A percentile compares a stretch with the other conserved stretches of the same genome.
phyloP scores from a whole-genome alignment of 148 eudicot genomes.

The Rhododendron henanense region DNA sequence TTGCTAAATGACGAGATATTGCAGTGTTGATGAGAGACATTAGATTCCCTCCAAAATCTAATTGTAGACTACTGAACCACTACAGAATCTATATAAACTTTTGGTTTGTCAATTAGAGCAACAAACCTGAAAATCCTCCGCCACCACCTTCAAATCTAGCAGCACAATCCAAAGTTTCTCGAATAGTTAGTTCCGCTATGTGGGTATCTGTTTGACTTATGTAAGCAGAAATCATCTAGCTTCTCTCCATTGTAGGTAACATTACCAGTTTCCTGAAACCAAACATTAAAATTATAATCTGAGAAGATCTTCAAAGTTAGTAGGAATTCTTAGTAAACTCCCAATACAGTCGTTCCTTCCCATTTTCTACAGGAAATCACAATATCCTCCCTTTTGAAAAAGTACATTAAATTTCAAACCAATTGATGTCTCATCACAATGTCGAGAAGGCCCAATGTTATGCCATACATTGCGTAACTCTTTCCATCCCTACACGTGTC shows the following conservation, averaged over 20 bases:
- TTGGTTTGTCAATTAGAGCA: background rate
- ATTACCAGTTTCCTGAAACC: conserved; percentile 55
- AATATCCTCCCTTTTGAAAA: background rate
- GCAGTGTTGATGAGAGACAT: background rate
- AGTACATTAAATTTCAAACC: background rate
- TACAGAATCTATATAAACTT: background rate
- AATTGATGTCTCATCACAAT: background rate
- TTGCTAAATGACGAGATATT: background rate
- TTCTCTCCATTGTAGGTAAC: conserved; percentile 76
- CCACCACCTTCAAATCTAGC: conserved; percentile 89
- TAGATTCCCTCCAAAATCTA: background rate
- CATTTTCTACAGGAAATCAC: background rate
- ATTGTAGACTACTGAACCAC: background rate
- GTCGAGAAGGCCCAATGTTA: background rate
- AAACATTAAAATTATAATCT: background rate
- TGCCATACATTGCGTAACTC: conserved; percentile 6
- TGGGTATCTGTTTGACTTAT: conserved; percentile 85
- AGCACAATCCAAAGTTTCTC: conserved; percentile 88
- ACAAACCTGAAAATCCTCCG: conserved; percentile 51
- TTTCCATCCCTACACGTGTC: conserved; percentile 33
- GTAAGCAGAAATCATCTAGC: conserved; percentile 72
- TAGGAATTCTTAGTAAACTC: background rate
- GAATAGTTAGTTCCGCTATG: conserved; percentile 82
- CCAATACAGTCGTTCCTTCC: background rate
- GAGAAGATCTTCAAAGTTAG: background rate